A percentile compares a stretch with the other conserved stretches of the same genome.
Evolutionary conservation across 306 rosid genomes (phyloP).

Genomic region (Inga laurina): DNA sequence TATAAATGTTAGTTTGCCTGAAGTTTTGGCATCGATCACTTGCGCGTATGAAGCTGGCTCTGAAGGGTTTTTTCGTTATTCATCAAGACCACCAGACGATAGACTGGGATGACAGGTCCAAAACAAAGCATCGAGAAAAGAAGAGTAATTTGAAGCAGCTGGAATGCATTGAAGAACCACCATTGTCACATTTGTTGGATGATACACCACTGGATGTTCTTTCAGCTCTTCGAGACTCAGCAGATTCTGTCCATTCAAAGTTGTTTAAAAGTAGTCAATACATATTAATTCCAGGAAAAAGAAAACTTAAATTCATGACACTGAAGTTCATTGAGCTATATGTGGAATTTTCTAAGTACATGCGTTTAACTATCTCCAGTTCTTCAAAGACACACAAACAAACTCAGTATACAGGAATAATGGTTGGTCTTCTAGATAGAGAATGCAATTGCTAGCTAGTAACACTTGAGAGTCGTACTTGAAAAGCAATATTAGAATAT

Average conservation of each 20-base stretch:
- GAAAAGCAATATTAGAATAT: too few species aligned
- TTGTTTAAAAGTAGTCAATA: not conserved
- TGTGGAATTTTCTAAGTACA: not conserved
- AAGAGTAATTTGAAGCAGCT: not conserved
- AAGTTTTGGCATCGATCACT: not conserved
- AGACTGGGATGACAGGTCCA: slow-evolving; percentile 30
- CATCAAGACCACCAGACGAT: not conserved
- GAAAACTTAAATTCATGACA: not conserved
- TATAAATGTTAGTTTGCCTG: not conserved
- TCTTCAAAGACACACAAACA: too few species aligned
- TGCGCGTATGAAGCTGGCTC: not conserved
- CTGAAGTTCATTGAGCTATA: not conserved
- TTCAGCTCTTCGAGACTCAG: not conserved
- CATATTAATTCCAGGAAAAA: not conserved
- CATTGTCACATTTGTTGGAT: not conserved
- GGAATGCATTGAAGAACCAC: not conserved
- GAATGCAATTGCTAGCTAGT: too few species aligned
- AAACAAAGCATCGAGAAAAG: slow-evolving; percentile 19
- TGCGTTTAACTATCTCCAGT: too few species aligned
- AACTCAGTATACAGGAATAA: too few species aligned
- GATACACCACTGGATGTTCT: not conserved
- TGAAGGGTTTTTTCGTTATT: not conserved
- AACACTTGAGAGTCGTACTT: too few species aligned
- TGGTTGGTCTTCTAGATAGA: too few species aligned
- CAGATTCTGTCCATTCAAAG: not conserved